Base-by-base conservation (phyloP, 1,139 yeast species). In the Saccharomyces pastorianus region DNA sequence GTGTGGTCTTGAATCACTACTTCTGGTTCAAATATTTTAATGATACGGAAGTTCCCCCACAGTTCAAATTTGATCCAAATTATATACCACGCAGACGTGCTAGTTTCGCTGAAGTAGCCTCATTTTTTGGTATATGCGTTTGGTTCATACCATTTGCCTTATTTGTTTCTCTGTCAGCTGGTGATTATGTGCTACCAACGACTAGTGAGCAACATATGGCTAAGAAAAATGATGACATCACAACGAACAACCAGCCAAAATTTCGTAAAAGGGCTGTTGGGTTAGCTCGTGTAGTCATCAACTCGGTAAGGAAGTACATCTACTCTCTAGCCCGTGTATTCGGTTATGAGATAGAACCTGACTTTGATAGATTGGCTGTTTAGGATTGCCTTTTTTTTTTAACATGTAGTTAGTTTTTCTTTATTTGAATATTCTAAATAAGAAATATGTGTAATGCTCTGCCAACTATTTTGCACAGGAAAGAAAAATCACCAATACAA, bases 111-210 rank as follows among this genome's bases (percentile, higher is more conserved):
- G 96, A 95, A 67, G 88, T 93, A 2, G 88, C 97, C 28, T 86
- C 97, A 4, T 93, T 93, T 70, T 90, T 95, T 66, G 99, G 97
- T 1, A 74, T 93, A 47, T 85, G 95, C 63, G 85, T 93, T 13
- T 93, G 99, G 99, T 78, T 91, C 57, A 80, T 93, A 47, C 99
- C 99, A 32, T 90, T 93, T 71, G 84, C 96, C 2, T 76, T 95
- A 58, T 91, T 95, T 71, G 93, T 95, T 28, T 86, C 96, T 51
- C 77, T 93, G 57, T 87, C 96, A 67, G 98, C 98, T 6, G 88
- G 89, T 58, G 99, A 95, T 64, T 87, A 89, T 65, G 82, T 87
- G 28, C 77, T 93, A 51, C 99, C 99, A 41, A 76, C 73, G 5
- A 69, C 72, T 46, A 62, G 65, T 9, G 71, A 71, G 23, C 47